A percentile compares a stretch with the other conserved stretches of the same genome.
phyloP scores from a whole-genome alignment of 306 rosid species.

The Benincasa hispida region DNA sequence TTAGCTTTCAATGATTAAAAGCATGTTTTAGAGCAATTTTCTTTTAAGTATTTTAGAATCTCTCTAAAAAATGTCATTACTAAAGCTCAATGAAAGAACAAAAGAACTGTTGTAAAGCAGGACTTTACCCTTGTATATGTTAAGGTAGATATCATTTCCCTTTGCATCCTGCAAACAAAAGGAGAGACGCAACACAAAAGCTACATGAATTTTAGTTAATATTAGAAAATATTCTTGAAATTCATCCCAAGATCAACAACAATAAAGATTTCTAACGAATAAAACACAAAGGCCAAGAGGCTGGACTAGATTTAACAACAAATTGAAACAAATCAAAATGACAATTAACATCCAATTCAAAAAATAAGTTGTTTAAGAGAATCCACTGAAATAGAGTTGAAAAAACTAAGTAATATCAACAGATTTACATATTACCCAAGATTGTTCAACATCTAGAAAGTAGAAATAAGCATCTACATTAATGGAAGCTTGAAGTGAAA shows the following conservation, averaged over 20 bases:
- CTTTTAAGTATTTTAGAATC: too few relatives aligned
- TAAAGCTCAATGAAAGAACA: background rate
- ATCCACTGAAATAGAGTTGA: too few relatives aligned
- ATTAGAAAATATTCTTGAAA: background rate
- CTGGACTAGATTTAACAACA: background rate
- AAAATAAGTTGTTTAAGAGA: too few relatives aligned
- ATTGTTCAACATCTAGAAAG: too few relatives aligned
- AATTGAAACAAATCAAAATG: background rate
- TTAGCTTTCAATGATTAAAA: too few relatives aligned
- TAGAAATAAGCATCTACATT: too few relatives aligned
- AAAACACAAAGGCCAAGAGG: background rate
- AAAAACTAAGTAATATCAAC: too few relatives aligned
- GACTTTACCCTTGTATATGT: conserved; percentile 58
- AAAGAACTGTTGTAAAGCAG: conserved; percentile 11
- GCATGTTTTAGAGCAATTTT: too few relatives aligned
- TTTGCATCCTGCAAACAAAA: conserved; percentile 44
- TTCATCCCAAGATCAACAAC: background rate
- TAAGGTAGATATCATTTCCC: conserved; percentile 53
- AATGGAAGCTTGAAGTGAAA: too few relatives aligned
- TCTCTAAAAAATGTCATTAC: too few relatives aligned
- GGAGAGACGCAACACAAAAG: background rate
- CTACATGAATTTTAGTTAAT: background rate
- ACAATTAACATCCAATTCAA: background rate
- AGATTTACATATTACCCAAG: too few relatives aligned
- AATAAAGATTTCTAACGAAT: background rate